These are phyloP conservation scores for Trichosporon sp. DNA, from an alignment of 1,284 basidiomycete species.

Conservation along the genomic window DNA sequence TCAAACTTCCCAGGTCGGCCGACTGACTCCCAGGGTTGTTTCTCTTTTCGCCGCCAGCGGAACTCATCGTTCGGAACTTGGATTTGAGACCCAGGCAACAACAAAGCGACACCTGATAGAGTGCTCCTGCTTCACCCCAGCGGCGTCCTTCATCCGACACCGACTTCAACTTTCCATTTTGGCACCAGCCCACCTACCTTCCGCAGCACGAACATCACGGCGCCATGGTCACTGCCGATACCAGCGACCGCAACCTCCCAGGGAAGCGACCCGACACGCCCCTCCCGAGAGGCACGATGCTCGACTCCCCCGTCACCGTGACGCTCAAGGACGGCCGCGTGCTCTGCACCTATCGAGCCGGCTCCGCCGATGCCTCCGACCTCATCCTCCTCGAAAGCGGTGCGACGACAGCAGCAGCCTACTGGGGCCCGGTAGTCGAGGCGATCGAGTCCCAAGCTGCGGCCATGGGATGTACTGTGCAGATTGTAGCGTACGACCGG, in stretches of 20 bases:
- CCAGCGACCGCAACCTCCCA: neutral
- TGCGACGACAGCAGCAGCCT: neutral
- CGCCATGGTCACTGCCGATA: neutral
- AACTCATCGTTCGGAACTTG: too few species aligned
- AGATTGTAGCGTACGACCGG: conserved; percentile 6
- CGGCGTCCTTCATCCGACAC: too few species aligned
- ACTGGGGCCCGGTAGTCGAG: conserved; percentile 5
- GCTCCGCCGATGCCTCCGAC: neutral
- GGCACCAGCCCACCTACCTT: neutral
- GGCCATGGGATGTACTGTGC: neutral
- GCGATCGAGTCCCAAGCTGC: neutral
- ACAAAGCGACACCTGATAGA: too few species aligned
- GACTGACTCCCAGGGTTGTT: neutral
- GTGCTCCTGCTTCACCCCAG: too few species aligned
- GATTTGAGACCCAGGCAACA: too few species aligned
- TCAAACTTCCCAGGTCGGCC: neutral
- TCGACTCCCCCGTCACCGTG: neutral
- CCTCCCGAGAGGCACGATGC: neutral
- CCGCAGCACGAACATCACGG: neutral
- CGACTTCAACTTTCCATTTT: too few species aligned
- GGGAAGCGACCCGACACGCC: neutral
- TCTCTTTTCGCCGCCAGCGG: neutral
- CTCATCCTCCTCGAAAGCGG: conserved; percentile 7
- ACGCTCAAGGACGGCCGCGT: neutral
- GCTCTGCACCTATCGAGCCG: conserved; percentile 1